These are phyloP conservation scores for Didymella glomerata DNA, from an alignment of 2,329 filamentous ascomycete species.

Conservation along the genomic window DNA sequence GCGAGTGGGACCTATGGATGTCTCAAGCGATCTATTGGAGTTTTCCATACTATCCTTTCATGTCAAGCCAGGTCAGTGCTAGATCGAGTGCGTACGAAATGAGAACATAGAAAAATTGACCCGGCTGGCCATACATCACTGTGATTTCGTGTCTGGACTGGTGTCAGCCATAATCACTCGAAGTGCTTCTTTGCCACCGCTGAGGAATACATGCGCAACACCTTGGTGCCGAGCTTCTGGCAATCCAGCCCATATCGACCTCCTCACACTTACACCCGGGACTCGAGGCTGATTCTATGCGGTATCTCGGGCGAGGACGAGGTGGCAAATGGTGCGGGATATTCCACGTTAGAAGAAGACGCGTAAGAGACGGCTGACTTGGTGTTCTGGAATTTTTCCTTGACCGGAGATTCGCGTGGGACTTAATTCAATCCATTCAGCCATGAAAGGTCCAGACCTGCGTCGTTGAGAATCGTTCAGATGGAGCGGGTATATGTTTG, in stretches of 20 bases:
- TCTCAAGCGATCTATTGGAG: background rate
- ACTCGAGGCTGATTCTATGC: background rate
- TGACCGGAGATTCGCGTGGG: background rate
- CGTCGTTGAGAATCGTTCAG: background rate
- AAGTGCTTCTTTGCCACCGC: too few species aligned
- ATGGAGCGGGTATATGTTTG: background rate
- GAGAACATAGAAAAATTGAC: background rate
- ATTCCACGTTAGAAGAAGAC: background rate
- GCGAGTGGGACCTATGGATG: background rate
- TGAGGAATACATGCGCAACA: background rate
- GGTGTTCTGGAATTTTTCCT: background rate
- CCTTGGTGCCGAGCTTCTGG: too few species aligned
- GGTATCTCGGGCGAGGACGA: background rate
- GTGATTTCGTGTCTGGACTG: background rate
- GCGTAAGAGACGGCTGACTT: background rate
- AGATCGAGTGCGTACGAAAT: background rate
- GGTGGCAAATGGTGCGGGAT: background rate
- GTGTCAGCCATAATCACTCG: background rate
- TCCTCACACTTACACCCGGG: too few species aligned
- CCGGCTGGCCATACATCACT: too few species aligned
- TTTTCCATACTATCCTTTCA: background rate
- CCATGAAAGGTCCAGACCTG: background rate
- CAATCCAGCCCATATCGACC: too few species aligned
- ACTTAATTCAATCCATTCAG: background rate
- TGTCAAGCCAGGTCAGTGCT: background rate